Evolutionary conservation across 106 monocot genomes (phyloP).

Genomic region (Acanthochlamys bracteata): DNA sequence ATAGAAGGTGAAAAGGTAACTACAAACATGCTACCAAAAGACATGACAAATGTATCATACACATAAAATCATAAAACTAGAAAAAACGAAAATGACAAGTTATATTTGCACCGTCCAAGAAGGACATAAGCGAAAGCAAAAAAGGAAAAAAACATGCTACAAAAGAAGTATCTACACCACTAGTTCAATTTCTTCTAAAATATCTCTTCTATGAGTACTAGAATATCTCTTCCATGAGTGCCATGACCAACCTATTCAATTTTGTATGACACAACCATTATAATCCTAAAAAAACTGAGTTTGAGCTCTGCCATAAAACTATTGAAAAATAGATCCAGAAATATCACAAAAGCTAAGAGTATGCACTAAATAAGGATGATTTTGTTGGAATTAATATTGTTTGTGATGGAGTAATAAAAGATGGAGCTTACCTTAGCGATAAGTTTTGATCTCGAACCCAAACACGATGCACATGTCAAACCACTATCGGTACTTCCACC

Average conservation of each 20-base stretch:
- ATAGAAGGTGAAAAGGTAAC: too few species aligned
- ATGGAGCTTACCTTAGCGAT: conserved; percentile 25
- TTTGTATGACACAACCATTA: not conserved
- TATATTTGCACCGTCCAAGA: too few species aligned
- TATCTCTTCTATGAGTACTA: conserved; percentile 27
- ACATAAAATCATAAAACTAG: too few species aligned
- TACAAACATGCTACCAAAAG: too few species aligned
- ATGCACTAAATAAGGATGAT: not conserved
- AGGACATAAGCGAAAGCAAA: too few species aligned
- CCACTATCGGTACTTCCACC: conserved; percentile 34
- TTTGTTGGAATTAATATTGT: not conserved
- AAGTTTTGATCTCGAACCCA: conserved; percentile 26
- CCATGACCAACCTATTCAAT: conserved; percentile 35
- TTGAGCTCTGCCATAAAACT: not conserved
- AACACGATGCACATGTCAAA: conserved; percentile 32
- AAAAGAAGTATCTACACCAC: conserved; percentile 40
- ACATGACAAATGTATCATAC: too few species aligned
- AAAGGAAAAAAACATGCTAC: conserved; percentile 16
- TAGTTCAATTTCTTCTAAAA: conserved; percentile 27
- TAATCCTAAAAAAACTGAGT: not conserved
- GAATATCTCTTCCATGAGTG: conserved; percentile 25
- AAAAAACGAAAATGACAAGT: too few species aligned
- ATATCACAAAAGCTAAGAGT: not conserved
- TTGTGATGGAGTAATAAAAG: not conserved
- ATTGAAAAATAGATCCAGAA: not conserved